A percentile compares a stretch with the other conserved stretches of the same genome.
Evolutionary conservation across 2,329 filamentous ascomycete species (phyloP).

Genomic region (Zasmidium angulare): DNA sequence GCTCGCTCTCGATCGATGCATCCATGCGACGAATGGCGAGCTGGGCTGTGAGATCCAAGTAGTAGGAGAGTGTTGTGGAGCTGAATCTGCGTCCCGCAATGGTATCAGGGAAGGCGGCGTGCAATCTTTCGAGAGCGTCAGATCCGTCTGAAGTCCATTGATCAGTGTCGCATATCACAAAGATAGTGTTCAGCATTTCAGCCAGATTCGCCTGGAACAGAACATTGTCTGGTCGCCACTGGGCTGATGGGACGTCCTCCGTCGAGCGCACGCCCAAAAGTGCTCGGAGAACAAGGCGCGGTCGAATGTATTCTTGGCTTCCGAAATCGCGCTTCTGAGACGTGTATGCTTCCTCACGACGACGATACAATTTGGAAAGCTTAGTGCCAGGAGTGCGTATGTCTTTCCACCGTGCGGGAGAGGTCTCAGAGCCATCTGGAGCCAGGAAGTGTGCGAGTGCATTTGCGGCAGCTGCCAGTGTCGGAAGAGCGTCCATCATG

Average conservation of each 20-base stretch:
- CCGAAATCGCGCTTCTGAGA: slow-evolving; percentile 40
- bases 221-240: slow-evolving; percentile 42
- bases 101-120: slow-evolving; percentile 24
- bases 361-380: slow-evolving; percentile 39
- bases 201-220: slow-evolving; percentile 48
- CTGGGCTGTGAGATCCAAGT: slow-evolving; percentile 30
- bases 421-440: slow-evolving; percentile 25
- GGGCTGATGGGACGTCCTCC: slow-evolving; percentile 27
- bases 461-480: slow-evolving; percentile 34
- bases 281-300: slow-evolving; percentile 38
- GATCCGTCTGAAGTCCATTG: slow-evolving; percentile 31
- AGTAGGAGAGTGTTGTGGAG: slow-evolving; percentile 19
- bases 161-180: slow-evolving; percentile 29
- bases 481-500: slow-evolving; percentile 43
- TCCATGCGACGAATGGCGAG: slow-evolving; percentile 27
- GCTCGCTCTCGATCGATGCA: slow-evolving; percentile 8
- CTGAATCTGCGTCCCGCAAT: slow-evolving; percentile 25
- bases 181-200: slow-evolving; percentile 41
- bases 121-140: slow-evolving; percentile 24
- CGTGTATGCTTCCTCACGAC: slow-evolving; percentile 36
- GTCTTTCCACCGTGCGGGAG: slow-evolving; percentile 30
- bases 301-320: slow-evolving; percentile 43
- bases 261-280: slow-evolving; percentile 37
- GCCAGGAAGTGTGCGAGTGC: slow-evolving; percentile 31
- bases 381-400: slow-evolving; percentile 38